Base-by-base conservation (phyloP, 371 early-diverging fungal species). In the Apophysomyces variabilis region DNA sequence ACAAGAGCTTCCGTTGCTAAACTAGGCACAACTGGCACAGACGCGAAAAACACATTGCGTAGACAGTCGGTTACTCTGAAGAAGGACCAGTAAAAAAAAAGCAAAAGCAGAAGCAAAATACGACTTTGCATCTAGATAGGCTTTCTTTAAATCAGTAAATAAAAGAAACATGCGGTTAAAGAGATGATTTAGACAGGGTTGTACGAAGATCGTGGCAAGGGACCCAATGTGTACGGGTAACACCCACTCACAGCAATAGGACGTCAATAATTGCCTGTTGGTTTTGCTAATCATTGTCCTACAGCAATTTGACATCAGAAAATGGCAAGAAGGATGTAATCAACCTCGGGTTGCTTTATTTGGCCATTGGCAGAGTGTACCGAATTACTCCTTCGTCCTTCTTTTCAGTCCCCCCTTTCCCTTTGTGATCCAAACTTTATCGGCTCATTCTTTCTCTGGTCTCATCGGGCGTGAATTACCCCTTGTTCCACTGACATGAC, bases 21-120 rank as follows among this genome's bases (percentile, higher is more conserved):
- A 38, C 41, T 45, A 21, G 63, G 64, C n/a, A 70, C 70, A 5
- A 62, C 59, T 38, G 58, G 38, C 14, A 62, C 70, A 7, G 70
- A 70, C 38, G 70, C 66, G 6, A 70, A 63, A 38, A 70, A 70
- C 57, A 57, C 66, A 6, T 35, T 70, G 21, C 54, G 54, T 21
- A 21, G 54, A 21, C 21, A 50, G 5, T 50, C 54, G 1, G 54
- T 50, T 21, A 50, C 21, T 5, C 21, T 50, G 54, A 50, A 50
- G 21, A 21, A 21, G 4, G 54, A 50, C 21, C 21, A 50, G 21
- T 18, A 45, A 45, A 45, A 18, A 45, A 13, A 16, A 0, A 43
- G 14, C 43, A 43, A 45, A 45, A 45, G 13, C 43, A 43, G 16
- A 45, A 45, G 13, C 13, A 26, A 26, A 26, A 26, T 26, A 26